phyloP scores from a whole-genome alignment of 352 stramenopile genomes.

The Globisporangium cederbergense region DNA sequence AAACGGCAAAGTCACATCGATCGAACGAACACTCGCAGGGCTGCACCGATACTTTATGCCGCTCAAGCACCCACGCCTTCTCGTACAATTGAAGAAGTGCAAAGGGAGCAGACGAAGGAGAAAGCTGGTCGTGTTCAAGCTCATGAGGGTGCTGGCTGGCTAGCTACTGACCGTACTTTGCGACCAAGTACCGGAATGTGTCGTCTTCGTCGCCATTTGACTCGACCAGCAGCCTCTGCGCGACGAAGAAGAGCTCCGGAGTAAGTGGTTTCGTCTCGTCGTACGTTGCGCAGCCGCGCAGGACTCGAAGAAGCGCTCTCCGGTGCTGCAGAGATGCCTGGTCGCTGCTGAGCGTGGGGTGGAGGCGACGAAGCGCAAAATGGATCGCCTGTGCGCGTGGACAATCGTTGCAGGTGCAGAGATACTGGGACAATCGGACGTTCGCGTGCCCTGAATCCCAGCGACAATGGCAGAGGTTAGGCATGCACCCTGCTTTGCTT shows the following conservation, averaged over 20 bases:
- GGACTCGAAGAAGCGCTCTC: constrained; percentile 38
- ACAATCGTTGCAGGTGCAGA: constrained; percentile 65
- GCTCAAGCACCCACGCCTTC: neutral
- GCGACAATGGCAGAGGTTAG: neutral
- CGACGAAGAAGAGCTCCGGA: constrained; percentile 36
- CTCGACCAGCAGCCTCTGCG: constrained; percentile 47
- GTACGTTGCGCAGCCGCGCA: constrained; percentile 65
- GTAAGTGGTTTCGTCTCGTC: constrained; percentile 56
- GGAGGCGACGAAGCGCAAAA: constrained; percentile 31
- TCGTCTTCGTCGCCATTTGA: constrained; percentile 45
- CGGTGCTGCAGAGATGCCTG: neutral
- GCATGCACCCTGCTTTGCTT: neutral
- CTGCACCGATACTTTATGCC: neutral
- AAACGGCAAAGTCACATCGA: neutral
- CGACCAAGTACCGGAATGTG: constrained; percentile 51
- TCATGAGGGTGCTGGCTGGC: neutral
- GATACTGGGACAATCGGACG: constrained; percentile 23
- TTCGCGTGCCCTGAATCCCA: neutral
- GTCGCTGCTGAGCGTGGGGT: constrained; percentile 25
- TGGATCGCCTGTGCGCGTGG: constrained; percentile 47
- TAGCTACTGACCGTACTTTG: constrained; percentile 10
- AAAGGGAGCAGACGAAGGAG: no score
- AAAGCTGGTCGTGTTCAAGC: neutral
- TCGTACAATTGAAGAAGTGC: no score
- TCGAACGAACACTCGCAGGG: neutral